phyloP scores from a whole-genome alignment of 306 rosid species.

The Lathyrus sativus region DNA sequence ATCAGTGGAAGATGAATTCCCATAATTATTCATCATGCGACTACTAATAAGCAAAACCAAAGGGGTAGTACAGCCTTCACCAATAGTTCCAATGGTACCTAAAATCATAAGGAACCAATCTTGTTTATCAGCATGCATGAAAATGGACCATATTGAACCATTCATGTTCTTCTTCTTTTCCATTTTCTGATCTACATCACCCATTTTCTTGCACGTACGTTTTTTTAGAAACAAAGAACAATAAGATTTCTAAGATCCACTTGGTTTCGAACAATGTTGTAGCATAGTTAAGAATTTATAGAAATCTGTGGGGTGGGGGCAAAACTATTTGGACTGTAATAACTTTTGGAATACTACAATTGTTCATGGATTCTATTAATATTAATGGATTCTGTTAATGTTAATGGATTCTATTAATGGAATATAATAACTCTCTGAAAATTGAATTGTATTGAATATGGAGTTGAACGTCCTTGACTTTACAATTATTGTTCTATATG shows the following conservation, averaged over 20 bases:
- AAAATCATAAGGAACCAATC: constrained; percentile 63
- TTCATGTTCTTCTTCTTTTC: constrained; percentile 34
- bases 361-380: no score
- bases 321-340: no score
- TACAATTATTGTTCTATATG: no score
- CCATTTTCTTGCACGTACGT: constrained; percentile 32
- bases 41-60: no score
- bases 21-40: background rate
- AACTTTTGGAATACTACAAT: no score
- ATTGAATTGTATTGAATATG: no score
- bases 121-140: constrained; percentile 73
- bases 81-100: constrained; percentile 69
- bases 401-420: no score
- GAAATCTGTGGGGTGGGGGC: no score
- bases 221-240: constrained; percentile 32
- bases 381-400: no score
- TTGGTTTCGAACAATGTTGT: background rate
- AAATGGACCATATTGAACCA: constrained; percentile 60
- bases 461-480: no score
- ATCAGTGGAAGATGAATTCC: background rate
- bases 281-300: no score
- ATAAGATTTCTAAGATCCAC: constrained; percentile 25
- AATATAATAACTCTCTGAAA: no score
- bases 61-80: constrained; percentile 49
- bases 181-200: constrained; percentile 18